Evolutionary conservation across 2,329 filamentous ascomycete species (phyloP).

Genomic region (Colletotrichum limetticola): DNA sequence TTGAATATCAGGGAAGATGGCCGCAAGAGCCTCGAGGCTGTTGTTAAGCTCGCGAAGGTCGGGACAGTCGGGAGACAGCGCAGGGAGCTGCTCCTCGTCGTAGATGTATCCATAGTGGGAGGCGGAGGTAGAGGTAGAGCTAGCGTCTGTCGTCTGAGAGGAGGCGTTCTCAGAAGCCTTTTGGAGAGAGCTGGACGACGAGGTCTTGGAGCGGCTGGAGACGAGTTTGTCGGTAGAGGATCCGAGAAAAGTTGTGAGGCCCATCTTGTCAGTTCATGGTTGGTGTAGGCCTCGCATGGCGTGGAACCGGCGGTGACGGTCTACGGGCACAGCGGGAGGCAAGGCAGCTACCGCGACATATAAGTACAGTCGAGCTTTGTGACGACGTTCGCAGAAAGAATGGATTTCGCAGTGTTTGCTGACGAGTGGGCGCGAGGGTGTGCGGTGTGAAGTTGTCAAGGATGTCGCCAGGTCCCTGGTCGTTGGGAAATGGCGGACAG

Average conservation of each 20-base stretch:
- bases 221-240: conserved; percentile 30
- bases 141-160: conserved; percentile 28
- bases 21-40: conserved; percentile 74
- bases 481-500: neutral
- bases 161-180: neutral
- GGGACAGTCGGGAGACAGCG: conserved; percentile 61
- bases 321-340: neutral
- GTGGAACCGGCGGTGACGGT: neutral
- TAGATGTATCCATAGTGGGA: conserved; percentile 59
- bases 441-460: neutral
- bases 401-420: neutral
- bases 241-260: conserved; percentile 36
- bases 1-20: conserved; percentile 83
- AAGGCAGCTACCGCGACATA: conserved; percentile 1
- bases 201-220: conserved; percentile 12
- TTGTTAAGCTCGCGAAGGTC: conserved; percentile 77
- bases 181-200: conserved; percentile 9
- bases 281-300: conserved; percentile 16
- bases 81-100: conserved; percentile 65
- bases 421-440: neutral
- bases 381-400: neutral
- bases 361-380: neutral
- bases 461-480: neutral
- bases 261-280: conserved; percentile 35
- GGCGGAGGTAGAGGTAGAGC: conserved; percentile 43